Conservation (phyloP, 2,329 filamentous ascomycete species). For the Neopestalotiopsis sp. region DNA sequence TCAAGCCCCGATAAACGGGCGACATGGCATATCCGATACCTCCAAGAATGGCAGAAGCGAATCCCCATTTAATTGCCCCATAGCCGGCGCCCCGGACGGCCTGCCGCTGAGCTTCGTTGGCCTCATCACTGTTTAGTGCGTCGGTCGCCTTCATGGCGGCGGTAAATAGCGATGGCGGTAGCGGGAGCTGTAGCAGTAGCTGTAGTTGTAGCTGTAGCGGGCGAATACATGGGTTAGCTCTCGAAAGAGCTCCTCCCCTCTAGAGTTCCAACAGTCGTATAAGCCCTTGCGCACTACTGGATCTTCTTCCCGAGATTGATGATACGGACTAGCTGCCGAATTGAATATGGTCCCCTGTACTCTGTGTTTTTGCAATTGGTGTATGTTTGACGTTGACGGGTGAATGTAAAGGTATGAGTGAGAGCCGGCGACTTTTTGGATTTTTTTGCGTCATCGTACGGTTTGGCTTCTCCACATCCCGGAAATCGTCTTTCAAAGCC, state of each 20-base stretch:
- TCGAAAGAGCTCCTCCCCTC: not conserved
- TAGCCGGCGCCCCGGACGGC: conserved; percentile 69
- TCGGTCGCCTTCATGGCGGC: conserved; percentile 50
- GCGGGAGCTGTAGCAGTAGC: too few species aligned
- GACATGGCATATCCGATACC: conserved; percentile 68
- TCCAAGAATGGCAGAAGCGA: conserved; percentile 66
- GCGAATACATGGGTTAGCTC: not conserved
- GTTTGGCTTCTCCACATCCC: conserved; percentile 11
- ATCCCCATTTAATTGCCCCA: conserved; percentile 76
- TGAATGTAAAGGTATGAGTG: not conserved
- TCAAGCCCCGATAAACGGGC: conserved; percentile 74
- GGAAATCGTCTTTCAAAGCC: conserved; percentile 4
- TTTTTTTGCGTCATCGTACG: conserved; percentile 18
- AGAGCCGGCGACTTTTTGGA: conserved; percentile 5
- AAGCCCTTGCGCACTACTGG: too few species aligned
- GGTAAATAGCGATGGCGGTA: not conserved
- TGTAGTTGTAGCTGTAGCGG: too few species aligned
- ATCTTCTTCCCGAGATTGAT: too few species aligned
- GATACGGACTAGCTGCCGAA: too few species aligned
- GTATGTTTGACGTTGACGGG: not conserved
- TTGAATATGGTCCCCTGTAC: not conserved
- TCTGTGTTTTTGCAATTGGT: not conserved
- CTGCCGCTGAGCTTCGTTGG: conserved; percentile 73
- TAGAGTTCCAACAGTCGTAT: too few species aligned
- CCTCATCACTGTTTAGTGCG: conserved; percentile 68